phyloP scores from a whole-genome alignment of 805 yeast genomes.

The Pichia insulana region DNA sequence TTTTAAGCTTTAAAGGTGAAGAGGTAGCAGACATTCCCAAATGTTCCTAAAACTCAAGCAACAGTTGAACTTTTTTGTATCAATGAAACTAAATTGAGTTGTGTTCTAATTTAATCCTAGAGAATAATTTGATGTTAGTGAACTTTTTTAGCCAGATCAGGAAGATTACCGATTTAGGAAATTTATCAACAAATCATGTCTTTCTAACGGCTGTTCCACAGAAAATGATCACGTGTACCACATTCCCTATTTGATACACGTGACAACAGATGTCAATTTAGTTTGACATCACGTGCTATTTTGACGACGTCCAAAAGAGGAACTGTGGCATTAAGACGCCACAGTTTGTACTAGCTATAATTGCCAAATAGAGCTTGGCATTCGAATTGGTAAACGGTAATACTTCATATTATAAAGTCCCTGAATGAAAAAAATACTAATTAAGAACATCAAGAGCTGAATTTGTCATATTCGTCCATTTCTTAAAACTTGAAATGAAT shows the following conservation, averaged over 20 bases:
- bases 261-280: neutral
- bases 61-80: neutral
- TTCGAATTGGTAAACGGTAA: neutral
- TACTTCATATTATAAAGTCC: neutral
- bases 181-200: neutral
- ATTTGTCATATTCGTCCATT: neutral
- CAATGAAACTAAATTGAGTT: neutral
- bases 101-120: no score
- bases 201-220: no score
- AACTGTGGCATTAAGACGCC: slow-evolving; percentile 1
- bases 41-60: no score
- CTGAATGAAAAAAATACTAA: no score
- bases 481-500: no score
- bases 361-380: neutral
- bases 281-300: neutral
- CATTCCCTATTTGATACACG: neutral
- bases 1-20: slow-evolving; percentile 9
- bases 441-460: no score
- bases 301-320: neutral
- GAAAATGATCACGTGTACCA: neutral
- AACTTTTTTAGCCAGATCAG: no score
- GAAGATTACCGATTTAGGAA: neutral
- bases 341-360: neutral
- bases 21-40: slow-evolving; percentile 3
- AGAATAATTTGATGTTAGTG: no score